phyloP scores from a whole-genome alignment of 805 yeast species.

The Zygoascus ofunaensis region DNA sequence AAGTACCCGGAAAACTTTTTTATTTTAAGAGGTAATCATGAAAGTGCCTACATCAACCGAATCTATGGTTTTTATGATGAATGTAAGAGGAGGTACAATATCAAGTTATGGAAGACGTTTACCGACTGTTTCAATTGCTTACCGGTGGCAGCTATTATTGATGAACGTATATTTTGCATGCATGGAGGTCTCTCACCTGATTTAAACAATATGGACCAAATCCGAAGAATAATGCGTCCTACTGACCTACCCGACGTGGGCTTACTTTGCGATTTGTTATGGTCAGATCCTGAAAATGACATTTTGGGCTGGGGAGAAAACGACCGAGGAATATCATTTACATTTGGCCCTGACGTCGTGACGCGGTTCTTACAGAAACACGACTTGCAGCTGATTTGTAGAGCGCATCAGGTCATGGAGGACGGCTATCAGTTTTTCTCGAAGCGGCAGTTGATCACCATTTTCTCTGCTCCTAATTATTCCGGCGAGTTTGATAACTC shows the following conservation, averaged over 20 bases:
- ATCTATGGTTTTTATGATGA: slow-evolving; percentile 98
- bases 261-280: slow-evolving; percentile 84
- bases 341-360: slow-evolving; percentile 99
- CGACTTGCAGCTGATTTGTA: slow-evolving; percentile 94
- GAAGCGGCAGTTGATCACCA: slow-evolving; percentile 90
- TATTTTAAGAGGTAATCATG: slow-evolving; percentile 96
- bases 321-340: slow-evolving; percentile 97
- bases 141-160: slow-evolving; percentile 97
- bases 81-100: slow-evolving; percentile 94
- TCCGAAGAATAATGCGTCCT: slow-evolving; percentile 98
- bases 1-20: slow-evolving; percentile 97
- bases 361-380: slow-evolving; percentile 93
- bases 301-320: slow-evolving; percentile 98
- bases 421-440: slow-evolving; percentile 97
- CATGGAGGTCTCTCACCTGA: slow-evolving; percentile 98
- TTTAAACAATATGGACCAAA: slow-evolving; percentile 96
- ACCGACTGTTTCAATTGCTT: slow-evolving; percentile 97
- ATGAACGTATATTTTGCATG: slow-evolving; percentile 97
- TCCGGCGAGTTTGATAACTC: slow-evolving; percentile 99
- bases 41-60: slow-evolving; percentile 95
- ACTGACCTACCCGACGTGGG: slow-evolving; percentile 99
- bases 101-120: slow-evolving; percentile 97
- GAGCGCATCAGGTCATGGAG: slow-evolving; percentile 99
- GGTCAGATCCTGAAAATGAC: slow-evolving; percentile 99
- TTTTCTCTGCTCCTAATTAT: slow-evolving; percentile 94